Base-by-base conservation (phyloP, 2,329 filamentous ascomycete genomes). In the Cladosporium cucumerinum region DNA sequence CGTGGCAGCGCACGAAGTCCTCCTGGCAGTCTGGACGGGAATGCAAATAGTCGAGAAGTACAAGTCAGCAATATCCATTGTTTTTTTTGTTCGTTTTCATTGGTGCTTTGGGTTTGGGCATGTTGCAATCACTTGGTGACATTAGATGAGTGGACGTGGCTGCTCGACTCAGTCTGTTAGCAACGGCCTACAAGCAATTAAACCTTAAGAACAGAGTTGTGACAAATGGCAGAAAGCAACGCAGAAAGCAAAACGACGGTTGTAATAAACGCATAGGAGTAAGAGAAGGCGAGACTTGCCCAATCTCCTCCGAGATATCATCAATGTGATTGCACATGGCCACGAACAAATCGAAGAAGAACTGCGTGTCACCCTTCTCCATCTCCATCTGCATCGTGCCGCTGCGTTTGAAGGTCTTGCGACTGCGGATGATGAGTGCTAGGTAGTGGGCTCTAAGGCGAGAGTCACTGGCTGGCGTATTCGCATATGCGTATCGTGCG, bases 351-450 rank as follows among this genome's bases (percentile, higher is more conserved):
- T 97, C 93, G 82, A 98, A 98, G 86, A 95, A 97, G 82, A 97
- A 85, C 85, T 93, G 93, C 64, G 72, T 73, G 81, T 85, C 93
- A 78, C 93, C 93, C 80, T 88, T 88, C 84, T 97, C 92, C 93
- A 98, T 97, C 84, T 97, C 93, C 83, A 91, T 89, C 86, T 97
- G 93, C 93, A 97, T 96, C 80, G 93, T 97, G 81, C 93, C 93
- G 83, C 93, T 97, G 81, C 91, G 89, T 89, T 97, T 97, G 81
- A 98, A 97, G 75, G 92, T 97, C 84, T 93, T 93, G 80, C 94
- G 92, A 85, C 91, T 94, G 83, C 93, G 90, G 84, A 97, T 97
- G 81, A 97, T 96, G 80, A 97, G 87, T 78, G 93, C 92, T 79
- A 98, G 89, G 85, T 97, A 97, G 84, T 97, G 93, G 84, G 93